These are phyloP conservation scores for Crepidotus variabilis DNA, from an alignment of 768 basidiomycete species.

Conservation along the genomic window DNA sequence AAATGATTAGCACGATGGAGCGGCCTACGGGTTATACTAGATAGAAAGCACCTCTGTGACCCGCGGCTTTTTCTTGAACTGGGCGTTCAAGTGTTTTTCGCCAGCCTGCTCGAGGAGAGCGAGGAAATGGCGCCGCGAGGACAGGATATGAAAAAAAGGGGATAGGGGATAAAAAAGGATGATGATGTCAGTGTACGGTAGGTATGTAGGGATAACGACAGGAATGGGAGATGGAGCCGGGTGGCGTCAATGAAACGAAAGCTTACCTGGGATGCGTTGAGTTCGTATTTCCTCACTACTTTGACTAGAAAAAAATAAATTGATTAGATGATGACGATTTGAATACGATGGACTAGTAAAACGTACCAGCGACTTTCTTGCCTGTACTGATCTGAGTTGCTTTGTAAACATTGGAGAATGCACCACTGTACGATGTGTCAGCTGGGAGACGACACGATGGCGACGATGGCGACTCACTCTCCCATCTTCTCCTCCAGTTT, in stretches of 20 bases:
- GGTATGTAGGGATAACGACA: slow-evolving; percentile 18
- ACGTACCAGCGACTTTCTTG: slow-evolving; percentile 79
- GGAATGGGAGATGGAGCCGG: slow-evolving; percentile 4
- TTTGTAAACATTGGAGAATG: slow-evolving; percentile 98
- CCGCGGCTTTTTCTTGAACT: slow-evolving; percentile 97
- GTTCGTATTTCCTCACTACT: slow-evolving; percentile 89
- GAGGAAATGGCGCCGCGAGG: slow-evolving; percentile 3
- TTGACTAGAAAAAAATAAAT: slow-evolving; percentile 58
- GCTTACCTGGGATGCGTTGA: slow-evolving; percentile 88
- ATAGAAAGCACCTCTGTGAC: slow-evolving; percentile 86
- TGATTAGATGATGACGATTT: slow-evolving; percentile 11
- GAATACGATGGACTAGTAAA: slow-evolving; percentile 6
- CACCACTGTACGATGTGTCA: slow-evolving; percentile 52
- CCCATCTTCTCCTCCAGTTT: slow-evolving; percentile 85
- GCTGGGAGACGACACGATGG: slow-evolving; percentile 13
- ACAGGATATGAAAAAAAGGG: slow-evolving; percentile 6
- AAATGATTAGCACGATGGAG: slow-evolving; percentile 26
- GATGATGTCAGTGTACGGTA: slow-evolving; percentile 6
- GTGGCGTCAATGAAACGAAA: slow-evolving; percentile 18
- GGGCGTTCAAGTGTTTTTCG: slow-evolving; percentile 88
- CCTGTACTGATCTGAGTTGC: slow-evolving; percentile 74
- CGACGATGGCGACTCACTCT: slow-evolving; percentile 58
- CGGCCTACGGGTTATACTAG: slow-evolving; percentile 5
- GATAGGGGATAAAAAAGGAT: slow-evolving; percentile 31
- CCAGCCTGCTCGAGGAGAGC: slow-evolving; percentile 52